These are phyloP conservation scores for Mucor racemosus DNA, from an alignment of 371 early-diverging fungal species.

Conservation along the genomic window DNA sequence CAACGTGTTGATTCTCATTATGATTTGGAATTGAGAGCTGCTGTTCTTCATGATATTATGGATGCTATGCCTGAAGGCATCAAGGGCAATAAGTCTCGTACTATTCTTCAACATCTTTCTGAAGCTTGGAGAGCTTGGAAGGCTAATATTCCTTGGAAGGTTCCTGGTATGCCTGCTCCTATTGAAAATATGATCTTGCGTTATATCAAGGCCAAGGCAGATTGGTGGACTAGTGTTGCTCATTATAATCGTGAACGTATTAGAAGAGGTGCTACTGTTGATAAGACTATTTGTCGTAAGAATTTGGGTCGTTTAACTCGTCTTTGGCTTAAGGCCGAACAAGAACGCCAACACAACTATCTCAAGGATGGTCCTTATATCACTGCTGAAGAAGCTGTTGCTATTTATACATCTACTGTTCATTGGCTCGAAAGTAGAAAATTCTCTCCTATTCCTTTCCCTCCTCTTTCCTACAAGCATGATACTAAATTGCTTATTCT, in stretches of 20 bases:
- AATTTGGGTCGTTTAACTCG: constrained; percentile 98
- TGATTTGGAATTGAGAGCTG: constrained; percentile 96
- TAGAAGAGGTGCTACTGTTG: constrained; percentile 98
- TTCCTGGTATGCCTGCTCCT: constrained; percentile 96
- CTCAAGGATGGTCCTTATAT: constrained; percentile 98
- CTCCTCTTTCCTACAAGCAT: constrained; percentile 98
- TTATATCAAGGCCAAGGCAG: constrained; percentile 98
- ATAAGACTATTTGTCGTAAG: constrained; percentile 98
- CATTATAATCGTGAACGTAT: constrained; percentile 99
- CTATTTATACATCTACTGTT: constrained; percentile 96
- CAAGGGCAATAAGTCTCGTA: constrained; percentile 93
- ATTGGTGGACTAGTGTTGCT: constrained; percentile 99
- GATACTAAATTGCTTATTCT: constrained; percentile 96
- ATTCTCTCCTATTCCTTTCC: constrained; percentile 98
- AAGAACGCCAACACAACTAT: constrained; percentile 98
- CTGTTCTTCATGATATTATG: constrained; percentile 96
- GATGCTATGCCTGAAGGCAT: constrained; percentile 99
- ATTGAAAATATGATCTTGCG: constrained; percentile 98
- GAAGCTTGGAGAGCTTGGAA: constrained; percentile 99
- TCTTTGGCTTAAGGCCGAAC: constrained; percentile 98
- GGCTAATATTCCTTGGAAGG: constrained; percentile 99
- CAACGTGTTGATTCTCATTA: constrained; percentile 98
- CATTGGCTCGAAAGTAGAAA: constrained; percentile 98
- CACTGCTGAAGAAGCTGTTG: constrained; percentile 96
- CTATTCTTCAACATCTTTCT: constrained; percentile 95